Evolutionary conservation across 2,329 filamentous ascomycete species (phyloP).

Genomic region (Aspergillus uvarum): DNA sequence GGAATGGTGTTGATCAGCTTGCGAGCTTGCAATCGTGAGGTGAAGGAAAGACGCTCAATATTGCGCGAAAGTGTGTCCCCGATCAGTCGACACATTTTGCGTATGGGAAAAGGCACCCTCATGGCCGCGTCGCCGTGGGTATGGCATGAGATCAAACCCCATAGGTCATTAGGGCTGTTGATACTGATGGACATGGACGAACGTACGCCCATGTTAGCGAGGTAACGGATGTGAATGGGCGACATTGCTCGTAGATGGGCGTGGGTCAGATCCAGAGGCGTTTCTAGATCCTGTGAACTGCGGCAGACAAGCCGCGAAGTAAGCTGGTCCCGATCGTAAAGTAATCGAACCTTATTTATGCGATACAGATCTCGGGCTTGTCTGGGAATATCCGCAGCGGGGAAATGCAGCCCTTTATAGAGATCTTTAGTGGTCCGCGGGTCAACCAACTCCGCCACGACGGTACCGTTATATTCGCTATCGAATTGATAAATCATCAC

Average conservation of each 20-base stretch:
- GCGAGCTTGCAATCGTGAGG: conserved; percentile 77
- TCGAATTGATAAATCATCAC: conserved; percentile 96
- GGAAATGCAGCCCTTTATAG: conserved; percentile 85
- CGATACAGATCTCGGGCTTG: conserved; percentile 89
- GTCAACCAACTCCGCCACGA: conserved; percentile 84
- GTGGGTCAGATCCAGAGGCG: conserved; percentile 78
- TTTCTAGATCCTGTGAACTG: conserved; percentile 61
- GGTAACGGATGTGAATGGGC: conserved; percentile 85
- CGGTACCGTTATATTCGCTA: conserved; percentile 74
- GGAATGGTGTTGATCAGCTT: conserved; percentile 88
- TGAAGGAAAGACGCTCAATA: conserved; percentile 75
- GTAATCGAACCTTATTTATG: conserved; percentile 80
- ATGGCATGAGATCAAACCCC: conserved; percentile 86
- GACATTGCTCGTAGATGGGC: conserved; percentile 77
- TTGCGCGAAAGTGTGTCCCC: conserved; percentile 84
- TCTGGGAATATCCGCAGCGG: conserved; percentile 80
- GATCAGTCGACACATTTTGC: conserved; percentile 86
- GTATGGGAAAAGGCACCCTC: conserved; percentile 87
- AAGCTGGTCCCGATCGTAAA: conserved; percentile 80
- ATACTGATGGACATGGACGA: conserved; percentile 94
- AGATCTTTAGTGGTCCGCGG: conserved; percentile 75
- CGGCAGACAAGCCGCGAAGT: conserved; percentile 81
- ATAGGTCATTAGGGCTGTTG: conserved; percentile 79
- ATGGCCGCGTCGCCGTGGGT: conserved; percentile 78
- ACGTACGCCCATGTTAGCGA: conserved; percentile 85